These are phyloP conservation scores for Paramecium tetraurelia DNA, from an alignment of 73 alveolate genomes.

Conservation along the genomic window DNA sequence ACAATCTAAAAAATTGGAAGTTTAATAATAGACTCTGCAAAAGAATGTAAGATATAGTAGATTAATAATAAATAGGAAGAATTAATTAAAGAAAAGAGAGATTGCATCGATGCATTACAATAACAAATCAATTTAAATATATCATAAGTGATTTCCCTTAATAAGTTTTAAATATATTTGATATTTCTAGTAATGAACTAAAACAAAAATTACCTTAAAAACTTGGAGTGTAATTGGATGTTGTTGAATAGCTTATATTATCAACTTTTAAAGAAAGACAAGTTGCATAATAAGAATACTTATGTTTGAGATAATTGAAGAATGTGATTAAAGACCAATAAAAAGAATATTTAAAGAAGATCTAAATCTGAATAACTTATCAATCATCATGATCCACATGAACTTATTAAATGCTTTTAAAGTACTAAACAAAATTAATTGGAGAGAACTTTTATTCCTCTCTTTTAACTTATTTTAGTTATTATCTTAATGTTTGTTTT, in stretches of 20 bases:
- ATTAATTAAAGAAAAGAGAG: background rate
- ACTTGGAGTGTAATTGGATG: background rate
- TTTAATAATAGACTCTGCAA: background rate
- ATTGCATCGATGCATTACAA: background rate
- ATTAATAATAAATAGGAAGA: background rate
- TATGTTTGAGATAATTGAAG: background rate
- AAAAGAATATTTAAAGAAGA: background rate
- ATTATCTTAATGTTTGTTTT: background rate
- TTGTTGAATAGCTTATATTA: background rate
- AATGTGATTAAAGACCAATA: background rate
- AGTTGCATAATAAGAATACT: background rate
- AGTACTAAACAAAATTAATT: constrained; percentile 4
- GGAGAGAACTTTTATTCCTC: constrained; percentile 1
- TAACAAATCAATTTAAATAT: background rate
- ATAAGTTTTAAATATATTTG: background rate
- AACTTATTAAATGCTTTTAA: constrained; percentile 1
- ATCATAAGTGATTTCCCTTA: background rate
- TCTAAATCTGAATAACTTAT: background rate
- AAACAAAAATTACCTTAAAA: background rate
- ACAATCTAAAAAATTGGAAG: background rate
- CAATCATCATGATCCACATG: constrained; percentile 5
- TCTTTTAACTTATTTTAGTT: background rate
- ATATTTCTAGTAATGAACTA: background rate
- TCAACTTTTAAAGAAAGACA: background rate
- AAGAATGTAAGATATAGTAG: background rate